Evolutionary conservation across 140 eudicot genomes (phyloP).

Genomic region (Bidens hawaiensis): DNA sequence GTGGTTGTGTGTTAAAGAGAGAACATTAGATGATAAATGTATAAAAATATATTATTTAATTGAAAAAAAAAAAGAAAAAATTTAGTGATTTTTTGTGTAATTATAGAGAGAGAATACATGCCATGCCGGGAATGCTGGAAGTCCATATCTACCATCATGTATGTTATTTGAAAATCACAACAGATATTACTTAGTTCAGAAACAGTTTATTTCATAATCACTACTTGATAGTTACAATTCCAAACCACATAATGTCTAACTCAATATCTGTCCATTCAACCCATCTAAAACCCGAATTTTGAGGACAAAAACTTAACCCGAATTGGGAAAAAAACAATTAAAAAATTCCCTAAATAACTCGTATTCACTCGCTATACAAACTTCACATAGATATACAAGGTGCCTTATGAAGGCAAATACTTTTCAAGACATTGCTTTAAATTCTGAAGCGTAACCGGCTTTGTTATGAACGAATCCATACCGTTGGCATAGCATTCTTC

Average conservation of each 20-base stretch:
- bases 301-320: slow-evolving; percentile 19
- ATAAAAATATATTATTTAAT: no score
- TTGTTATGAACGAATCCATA: slow-evolving; percentile 93
- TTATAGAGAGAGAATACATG: no score
- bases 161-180: background rate
- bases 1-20: no score
- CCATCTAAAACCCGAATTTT: slow-evolving; percentile 18
- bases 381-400: slow-evolving; percentile 35
- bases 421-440: slow-evolving; percentile 74
- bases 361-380: slow-evolving; percentile 55
- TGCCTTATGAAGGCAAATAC: slow-evolving; percentile 38
- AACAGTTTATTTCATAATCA: background rate
- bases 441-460: slow-evolving; percentile 79
- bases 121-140: no score
- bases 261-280: slow-evolving; percentile 13
- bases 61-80: no score
- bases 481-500: slow-evolving; percentile 88
- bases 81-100: no score
- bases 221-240: slow-evolving; percentile 6
- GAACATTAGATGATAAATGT: no score
- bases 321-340: slow-evolving; percentile 17
- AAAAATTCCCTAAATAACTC: slow-evolving; percentile 71
- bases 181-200: background rate
- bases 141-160: no score
- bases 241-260: background rate